Conservation (phyloP, 257 asterid genomes). For the Solanum dulcamara region DNA sequence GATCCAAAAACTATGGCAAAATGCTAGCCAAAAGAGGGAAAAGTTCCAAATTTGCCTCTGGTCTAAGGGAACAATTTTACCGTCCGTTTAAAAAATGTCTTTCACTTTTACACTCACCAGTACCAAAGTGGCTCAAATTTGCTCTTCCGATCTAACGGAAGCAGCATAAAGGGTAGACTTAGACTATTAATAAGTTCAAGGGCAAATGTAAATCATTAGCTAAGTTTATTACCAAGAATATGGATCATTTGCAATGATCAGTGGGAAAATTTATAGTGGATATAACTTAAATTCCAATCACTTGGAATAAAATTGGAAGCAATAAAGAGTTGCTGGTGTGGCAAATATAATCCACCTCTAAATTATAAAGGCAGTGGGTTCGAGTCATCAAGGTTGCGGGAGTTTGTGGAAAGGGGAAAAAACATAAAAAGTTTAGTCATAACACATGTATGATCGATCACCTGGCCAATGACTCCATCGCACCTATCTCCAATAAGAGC, state of each 20-base stretch:
- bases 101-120: background rate
- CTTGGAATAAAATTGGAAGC: background rate
- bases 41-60: background rate
- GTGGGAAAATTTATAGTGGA: no score
- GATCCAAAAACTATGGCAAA: no score
- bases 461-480: slow-evolving; percentile 98
- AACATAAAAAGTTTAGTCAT: no score
- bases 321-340: background rate
- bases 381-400: no score
- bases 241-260: no score
- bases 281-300: no score
- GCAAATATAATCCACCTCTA: background rate
- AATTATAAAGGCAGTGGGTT: no score
- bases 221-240: no score
- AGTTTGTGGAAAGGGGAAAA: no score
- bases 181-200: background rate
- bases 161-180: background rate
- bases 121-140: background rate
- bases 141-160: background rate
- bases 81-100: background rate
- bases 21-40: background rate
- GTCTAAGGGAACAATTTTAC: background rate
- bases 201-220: background rate
- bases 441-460: background rate
- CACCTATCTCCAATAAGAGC: slow-evolving; percentile 75